Conservation (phyloP, 1,284 basidiomycete genomes). For the Cutaneotrichosporon mucoides region DNA sequence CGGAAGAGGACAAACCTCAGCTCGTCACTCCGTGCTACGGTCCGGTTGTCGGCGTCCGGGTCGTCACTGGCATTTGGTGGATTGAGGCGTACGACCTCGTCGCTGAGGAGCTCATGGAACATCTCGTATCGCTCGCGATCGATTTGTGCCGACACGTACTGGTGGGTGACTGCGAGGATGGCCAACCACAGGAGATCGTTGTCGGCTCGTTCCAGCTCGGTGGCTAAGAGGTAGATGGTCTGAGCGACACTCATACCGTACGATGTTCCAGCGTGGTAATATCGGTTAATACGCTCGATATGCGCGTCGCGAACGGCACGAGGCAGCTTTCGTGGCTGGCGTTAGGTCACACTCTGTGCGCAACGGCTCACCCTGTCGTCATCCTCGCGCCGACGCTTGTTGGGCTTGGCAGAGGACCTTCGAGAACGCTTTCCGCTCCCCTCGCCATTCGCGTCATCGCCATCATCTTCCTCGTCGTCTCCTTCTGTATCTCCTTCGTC, state of each 20-base stretch:
- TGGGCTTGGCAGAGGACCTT: slow-evolving; percentile 13
- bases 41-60: slow-evolving; percentile 64
- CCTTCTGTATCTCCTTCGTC: too few species aligned
- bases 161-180: slow-evolving; percentile 87
- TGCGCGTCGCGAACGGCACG: slow-evolving; percentile 65
- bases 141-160: slow-evolving; percentile 83
- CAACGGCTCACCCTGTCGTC: slow-evolving; percentile 26
- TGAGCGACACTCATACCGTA: slow-evolving; percentile 86
- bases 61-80: slow-evolving; percentile 47
- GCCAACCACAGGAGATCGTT: slow-evolving; percentile 94
- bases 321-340: slow-evolving; percentile 55
- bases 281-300: slow-evolving; percentile 64
- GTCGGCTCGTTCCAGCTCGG: slow-evolving; percentile 80
- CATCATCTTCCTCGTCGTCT: slow-evolving; percentile 44
- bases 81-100: slow-evolving; percentile 87
- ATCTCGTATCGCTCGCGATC: slow-evolving; percentile 80
- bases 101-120: slow-evolving; percentile 70
- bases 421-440: slow-evolving; percentile 41
- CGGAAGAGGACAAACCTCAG: slow-evolving; percentile 90
- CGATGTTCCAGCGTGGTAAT: slow-evolving; percentile 81
- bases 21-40: slow-evolving; percentile 76
- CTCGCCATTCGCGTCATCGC: slow-evolving; percentile 54
- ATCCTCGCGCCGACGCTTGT: slow-evolving; percentile 29
- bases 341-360: neutral
- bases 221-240: slow-evolving; percentile 85